phyloP scores from a whole-genome alignment of 106 monocot genomes.

The Hemerocallis citrina region DNA sequence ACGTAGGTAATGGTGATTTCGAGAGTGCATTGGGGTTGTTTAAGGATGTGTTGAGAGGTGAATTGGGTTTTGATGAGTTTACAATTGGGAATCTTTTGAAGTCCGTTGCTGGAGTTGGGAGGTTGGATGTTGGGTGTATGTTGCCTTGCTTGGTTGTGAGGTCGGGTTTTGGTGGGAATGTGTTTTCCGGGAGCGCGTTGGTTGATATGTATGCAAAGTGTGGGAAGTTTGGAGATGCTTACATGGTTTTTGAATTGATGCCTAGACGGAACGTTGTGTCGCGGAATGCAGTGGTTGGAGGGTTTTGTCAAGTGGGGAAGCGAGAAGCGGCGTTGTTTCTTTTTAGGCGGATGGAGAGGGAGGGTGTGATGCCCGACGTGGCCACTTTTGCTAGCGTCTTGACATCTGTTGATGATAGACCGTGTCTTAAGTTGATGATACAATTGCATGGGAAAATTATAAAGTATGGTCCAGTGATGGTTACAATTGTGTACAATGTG shows the following conservation, averaged over 20 bases:
- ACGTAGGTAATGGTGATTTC: slow-evolving; percentile 16
- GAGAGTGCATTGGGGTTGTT: slow-evolving; percentile 18
- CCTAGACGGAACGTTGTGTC: slow-evolving; percentile 36
- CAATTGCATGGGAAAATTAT: slow-evolving; percentile 56
- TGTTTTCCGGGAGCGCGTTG: slow-evolving; percentile 58
- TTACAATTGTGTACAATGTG: slow-evolving; percentile 47
- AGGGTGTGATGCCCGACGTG: slow-evolving; percentile 34
- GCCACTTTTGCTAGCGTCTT: slow-evolving; percentile 62
- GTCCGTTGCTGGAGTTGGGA: slow-evolving; percentile 19
- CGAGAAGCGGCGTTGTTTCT: slow-evolving; percentile 8
- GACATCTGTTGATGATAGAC: slow-evolving; percentile 19
- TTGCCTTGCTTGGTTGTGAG: slow-evolving; percentile 43
- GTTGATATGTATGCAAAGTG: slow-evolving; percentile 64
- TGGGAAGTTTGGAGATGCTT: slow-evolving; percentile 24
- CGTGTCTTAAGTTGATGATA: slow-evolving; percentile 11
- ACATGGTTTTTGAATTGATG: slow-evolving; percentile 22
- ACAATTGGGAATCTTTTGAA: slow-evolving; percentile 51
- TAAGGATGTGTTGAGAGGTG: slow-evolving; percentile 19
- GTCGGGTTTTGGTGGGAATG: slow-evolving; percentile 37
- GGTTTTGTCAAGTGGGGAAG: slow-evolving; percentile 24
- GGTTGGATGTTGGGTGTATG: slow-evolving; percentile 18
- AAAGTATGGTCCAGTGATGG: slow-evolving; percentile 27
- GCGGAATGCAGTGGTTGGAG: slow-evolving; percentile 58
- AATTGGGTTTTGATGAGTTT: slow-evolving; percentile 30
- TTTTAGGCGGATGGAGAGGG: slow-evolving; percentile 40